These are phyloP conservation scores for Chlorencoelia australis DNA, from an alignment of 2,329 filamentous ascomycete genomes.

Conservation along the genomic window DNA sequence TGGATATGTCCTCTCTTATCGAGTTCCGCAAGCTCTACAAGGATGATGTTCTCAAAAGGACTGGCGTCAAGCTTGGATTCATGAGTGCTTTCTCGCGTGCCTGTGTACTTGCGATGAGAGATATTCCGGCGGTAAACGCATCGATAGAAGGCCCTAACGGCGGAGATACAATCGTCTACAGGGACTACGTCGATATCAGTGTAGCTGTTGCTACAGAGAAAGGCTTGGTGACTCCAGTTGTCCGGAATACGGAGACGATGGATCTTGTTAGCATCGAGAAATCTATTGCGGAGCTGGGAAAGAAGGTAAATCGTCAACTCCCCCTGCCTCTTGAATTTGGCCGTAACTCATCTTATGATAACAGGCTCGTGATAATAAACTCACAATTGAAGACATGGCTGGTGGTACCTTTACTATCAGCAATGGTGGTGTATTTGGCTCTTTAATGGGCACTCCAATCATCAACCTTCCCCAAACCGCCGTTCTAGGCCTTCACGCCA, in stretches of 20 bases:
- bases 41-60: slow-evolving; percentile 91
- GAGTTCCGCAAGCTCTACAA: slow-evolving; percentile 97
- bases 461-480: slow-evolving; percentile 94
- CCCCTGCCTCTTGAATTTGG: background rate
- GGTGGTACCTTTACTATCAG: slow-evolving; percentile 97
- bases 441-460: slow-evolving; percentile 93
- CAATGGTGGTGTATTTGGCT: slow-evolving; percentile 95
- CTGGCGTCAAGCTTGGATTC: slow-evolving; percentile 96
- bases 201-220: slow-evolving; percentile 97
- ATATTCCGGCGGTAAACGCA: slow-evolving; percentile 89
- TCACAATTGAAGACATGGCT: slow-evolving; percentile 98
- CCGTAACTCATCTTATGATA: slow-evolving; percentile 11
- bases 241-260: slow-evolving; percentile 83
- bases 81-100: slow-evolving; percentile 97
- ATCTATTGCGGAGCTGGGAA: slow-evolving; percentile 84
- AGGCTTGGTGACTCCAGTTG: slow-evolving; percentile 91
- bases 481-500: slow-evolving; percentile 86
- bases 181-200: slow-evolving; percentile 95
- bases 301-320: slow-evolving; percentile 56
- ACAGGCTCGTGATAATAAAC: slow-evolving; percentile 85
- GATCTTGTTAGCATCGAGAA: slow-evolving; percentile 85
- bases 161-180: slow-evolving; percentile 95
- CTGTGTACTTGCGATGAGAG: slow-evolving; percentile 82
- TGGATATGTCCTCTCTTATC: slow-evolving; percentile 97
- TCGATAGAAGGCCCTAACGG: slow-evolving; percentile 93